Evolutionary conservation across 345 rosid genomes (phyloP).

Genomic region (Laguncularia racemosa): DNA sequence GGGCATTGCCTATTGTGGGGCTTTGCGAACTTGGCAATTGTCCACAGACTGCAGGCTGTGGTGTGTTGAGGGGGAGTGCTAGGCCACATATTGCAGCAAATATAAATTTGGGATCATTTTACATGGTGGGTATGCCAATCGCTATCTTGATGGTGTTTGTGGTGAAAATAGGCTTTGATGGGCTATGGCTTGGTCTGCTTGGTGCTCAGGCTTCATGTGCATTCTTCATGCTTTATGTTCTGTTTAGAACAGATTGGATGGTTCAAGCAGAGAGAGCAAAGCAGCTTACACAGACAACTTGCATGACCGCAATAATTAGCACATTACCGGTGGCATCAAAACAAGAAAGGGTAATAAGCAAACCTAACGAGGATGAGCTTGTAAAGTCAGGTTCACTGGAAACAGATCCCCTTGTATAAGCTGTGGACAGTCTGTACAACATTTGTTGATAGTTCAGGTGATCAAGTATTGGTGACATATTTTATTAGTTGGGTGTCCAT

Average conservation of each 20-base stretch:
- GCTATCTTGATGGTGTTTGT: conserved; percentile 68
- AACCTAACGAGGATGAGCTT: no score
- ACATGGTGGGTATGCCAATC: conserved; percentile 74
- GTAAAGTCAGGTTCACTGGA: no score
- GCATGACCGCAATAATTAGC: no score
- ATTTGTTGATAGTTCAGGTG: no score
- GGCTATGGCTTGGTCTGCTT: conserved; percentile 75
- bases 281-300: conserved; percentile 18
- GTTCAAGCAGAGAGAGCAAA: conserved; percentile 48
- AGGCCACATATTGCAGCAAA: conserved; percentile 81
- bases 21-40: conserved; percentile 88
- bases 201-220: conserved; percentile 83
- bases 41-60: conserved; percentile 82
- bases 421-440: no score
- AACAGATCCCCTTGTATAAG: no score
- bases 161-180: conserved; percentile 52
- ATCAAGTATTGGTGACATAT: no score
- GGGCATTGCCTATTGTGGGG: conserved; percentile 72
- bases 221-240: conserved; percentile 48
- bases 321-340: no score
- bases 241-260: conserved; percentile 66
- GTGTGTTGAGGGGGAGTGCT: conserved; percentile 77
- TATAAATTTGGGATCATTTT: conserved; percentile 78
- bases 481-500: no score
- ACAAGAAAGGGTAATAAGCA: no score